Conservation (phyloP, 768 basidiomycete genomes). For the Boletellus sp. region DNA sequence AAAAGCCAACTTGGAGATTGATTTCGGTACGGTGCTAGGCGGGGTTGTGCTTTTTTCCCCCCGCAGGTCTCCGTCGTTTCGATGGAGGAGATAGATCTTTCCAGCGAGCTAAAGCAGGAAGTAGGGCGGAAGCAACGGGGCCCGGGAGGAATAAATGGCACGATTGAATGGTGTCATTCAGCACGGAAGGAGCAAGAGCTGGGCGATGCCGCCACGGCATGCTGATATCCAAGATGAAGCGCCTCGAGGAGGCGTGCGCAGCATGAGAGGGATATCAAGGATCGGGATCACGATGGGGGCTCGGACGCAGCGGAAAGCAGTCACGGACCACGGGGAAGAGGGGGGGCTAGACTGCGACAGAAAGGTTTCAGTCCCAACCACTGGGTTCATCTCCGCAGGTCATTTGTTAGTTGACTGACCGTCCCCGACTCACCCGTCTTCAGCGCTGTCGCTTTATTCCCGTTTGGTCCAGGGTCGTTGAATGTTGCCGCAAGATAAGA, state of each 20-base stretch:
- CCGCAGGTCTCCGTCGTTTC: no score
- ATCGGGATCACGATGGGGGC: neutral
- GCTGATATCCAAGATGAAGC: neutral
- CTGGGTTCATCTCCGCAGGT: constrained; percentile 1
- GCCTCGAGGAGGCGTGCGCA: neutral
- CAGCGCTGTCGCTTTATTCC: neutral
- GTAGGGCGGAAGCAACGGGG: neutral
- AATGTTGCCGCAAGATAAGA: neutral
- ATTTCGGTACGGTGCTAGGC: no score
- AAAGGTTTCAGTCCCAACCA: neutral
- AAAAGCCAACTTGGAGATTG: no score
- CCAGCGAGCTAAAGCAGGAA: neutral
- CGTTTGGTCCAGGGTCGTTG: neutral
- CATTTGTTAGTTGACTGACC: neutral
- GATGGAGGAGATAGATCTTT: neutral
- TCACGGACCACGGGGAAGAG: neutral
- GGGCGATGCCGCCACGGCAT: no score
- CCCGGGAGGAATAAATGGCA: neutral
- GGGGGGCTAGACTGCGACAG: neutral
- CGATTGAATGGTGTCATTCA: neutral
- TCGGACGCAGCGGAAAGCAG: neutral
- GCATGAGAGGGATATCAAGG: neutral
- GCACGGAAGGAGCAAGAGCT: neutral
- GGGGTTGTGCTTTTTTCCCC: no score
- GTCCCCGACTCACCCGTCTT: neutral